A percentile compares a stretch with the other conserved stretches of the same genome.
These are phyloP conservation scores for Miscanthus sacchariflorus DNA, from an alignment of 202 grass and related monocot species.

Conservation along the genomic window DNA sequence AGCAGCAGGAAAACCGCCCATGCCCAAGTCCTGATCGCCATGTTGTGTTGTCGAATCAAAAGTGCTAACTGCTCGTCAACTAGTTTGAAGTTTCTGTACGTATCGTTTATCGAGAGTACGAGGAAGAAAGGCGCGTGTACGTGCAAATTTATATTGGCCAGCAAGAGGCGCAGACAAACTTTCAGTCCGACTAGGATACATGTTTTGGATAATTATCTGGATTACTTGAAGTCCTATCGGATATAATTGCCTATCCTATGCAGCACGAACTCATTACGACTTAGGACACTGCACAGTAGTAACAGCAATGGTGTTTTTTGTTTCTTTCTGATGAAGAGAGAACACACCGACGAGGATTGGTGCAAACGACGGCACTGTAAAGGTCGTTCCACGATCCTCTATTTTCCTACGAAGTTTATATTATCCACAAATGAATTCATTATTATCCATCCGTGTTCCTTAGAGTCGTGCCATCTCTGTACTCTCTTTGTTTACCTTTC, in stretches of 20 bases:
- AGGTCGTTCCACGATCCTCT: neutral
- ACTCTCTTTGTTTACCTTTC: too few species aligned
- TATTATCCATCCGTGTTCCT: neutral
- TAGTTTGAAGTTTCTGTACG: neutral
- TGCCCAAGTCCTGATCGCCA: slow-evolving; percentile 29
- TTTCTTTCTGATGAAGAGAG: too few species aligned
- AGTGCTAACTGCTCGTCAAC: slow-evolving; percentile 22
- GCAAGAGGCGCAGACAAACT: neutral
- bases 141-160: slow-evolving; percentile 2
- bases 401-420: neutral
- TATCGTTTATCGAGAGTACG: neutral
- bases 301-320: too few species aligned
- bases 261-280: neutral
- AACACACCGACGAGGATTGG: neutral
- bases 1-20: slow-evolving; percentile 48
- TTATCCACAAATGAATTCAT: neutral
- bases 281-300: neutral
- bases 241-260: neutral
- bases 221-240: neutral
- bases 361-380: neutral
- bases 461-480: too few species aligned
- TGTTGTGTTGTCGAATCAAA: neutral
- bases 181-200: neutral
- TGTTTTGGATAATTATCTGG: neutral
- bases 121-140: neutral